These are phyloP conservation scores for Pythium coloratum DNA, from an alignment of 352 stramenopile genomes.

Conservation along the genomic window DNA sequence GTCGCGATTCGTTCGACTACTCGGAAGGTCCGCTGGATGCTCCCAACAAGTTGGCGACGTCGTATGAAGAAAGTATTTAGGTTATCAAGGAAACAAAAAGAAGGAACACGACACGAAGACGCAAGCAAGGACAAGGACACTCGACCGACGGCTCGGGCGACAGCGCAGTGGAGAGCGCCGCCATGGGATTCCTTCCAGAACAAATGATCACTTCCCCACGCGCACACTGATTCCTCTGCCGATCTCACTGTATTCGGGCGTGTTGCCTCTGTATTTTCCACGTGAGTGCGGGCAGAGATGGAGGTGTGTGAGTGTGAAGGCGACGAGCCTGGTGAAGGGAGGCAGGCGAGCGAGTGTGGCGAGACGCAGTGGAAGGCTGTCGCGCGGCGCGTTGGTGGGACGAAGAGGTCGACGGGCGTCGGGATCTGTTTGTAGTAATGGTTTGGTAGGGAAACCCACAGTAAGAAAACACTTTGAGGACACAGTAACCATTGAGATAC, in stretches of 20 bases:
- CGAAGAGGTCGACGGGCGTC: background rate
- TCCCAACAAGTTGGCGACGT: constrained; percentile 49
- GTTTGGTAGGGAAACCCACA: constrained; percentile 17
- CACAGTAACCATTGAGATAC: background rate
- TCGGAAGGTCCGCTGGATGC: constrained; percentile 58
- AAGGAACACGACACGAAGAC: constrained; percentile 1
- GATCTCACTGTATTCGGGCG: background rate
- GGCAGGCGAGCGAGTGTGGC: background rate
- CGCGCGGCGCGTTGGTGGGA: background rate
- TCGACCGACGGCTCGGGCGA: background rate
- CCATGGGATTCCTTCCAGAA: background rate
- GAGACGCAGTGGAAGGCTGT: background rate
- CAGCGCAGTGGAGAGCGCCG: background rate
- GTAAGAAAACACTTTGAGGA: constrained; percentile 2
- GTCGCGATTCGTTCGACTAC: constrained; percentile 79
- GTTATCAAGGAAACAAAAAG: constrained; percentile 17
- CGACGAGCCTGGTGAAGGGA: background rate
- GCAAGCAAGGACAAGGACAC: constrained; percentile 6
- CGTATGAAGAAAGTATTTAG: constrained; percentile 91
- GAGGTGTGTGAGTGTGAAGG: background rate
- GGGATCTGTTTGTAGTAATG: constrained; percentile 19
- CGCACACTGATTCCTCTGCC: constrained; percentile 1
- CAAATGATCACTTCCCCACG: too few species aligned
- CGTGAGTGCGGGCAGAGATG: background rate
- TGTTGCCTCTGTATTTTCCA: constrained; percentile 1